Conservation (phyloP, 495 filamentous ascomycete species). For the Annulohypoxylon maeteangense region DNA sequence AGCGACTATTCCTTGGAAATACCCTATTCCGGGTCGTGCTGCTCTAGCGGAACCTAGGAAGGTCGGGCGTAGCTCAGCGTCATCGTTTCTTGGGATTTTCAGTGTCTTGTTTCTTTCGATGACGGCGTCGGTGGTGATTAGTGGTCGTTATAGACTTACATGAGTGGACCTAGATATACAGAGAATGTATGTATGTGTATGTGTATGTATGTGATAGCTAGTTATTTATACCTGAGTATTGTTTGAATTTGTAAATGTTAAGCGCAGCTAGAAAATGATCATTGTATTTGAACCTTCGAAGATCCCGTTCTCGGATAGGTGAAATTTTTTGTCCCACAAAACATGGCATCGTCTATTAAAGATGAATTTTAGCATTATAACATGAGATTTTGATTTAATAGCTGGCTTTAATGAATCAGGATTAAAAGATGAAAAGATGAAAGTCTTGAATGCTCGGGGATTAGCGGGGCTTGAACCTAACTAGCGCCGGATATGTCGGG, state of each 20-base stretch:
- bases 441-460: too few species aligned
- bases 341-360: not conserved
- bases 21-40: slow-evolving; percentile 9
- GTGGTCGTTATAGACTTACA: not conserved
- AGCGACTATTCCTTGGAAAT: slow-evolving; percentile 14
- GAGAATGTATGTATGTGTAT: not conserved
- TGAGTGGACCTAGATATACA: not conserved
- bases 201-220: not conserved
- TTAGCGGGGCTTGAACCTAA: too few species aligned
- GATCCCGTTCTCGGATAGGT: not conserved
- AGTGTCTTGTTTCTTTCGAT: not conserved
- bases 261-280: too few species aligned
- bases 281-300: not conserved
- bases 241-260: too few species aligned
- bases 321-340: not conserved
- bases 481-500: too few species aligned
- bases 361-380: not conserved
- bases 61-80: not conserved
- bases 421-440: too few species aligned
- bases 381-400: too few species aligned
- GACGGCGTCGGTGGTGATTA: not conserved
- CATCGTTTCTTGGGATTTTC: not conserved
- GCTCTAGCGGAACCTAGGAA: not conserved
- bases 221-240: too few species aligned
- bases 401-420: too few species aligned